Evolutionary conservation across 305 asterid genomes (phyloP), one percentile per base, ranked within the genome.

Genomic region (Caryopteris hybrid): DNA sequence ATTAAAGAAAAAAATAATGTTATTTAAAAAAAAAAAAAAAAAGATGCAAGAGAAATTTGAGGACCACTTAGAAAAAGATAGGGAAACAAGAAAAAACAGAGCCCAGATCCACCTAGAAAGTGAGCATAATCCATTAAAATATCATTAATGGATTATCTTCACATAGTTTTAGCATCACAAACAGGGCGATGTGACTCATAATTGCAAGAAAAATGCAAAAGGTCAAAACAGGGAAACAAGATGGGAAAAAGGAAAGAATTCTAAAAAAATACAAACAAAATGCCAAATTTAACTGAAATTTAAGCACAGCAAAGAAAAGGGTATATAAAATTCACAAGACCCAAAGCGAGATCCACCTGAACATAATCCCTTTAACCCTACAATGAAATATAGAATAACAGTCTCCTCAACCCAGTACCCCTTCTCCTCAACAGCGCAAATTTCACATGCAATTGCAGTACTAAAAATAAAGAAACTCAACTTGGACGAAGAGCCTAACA

Each of bases 81-180:
- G 0, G 25, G 25, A 14, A 16, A 48, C 27, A 61, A 45, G 5
- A 10, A 17, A 50, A 27, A 6, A 3, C 11, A 14, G 13, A 57
- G n/a, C 33, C 45, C 27, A 67, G 53, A 58, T 66, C 33, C 31
- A 21, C 8, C 22, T 0, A 16, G 17, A 63, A 8, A 11, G n/a
- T 0, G 6, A n/a, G 21, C 14, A 41, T 1, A 41, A 36, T 36
- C 41, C 41, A 36, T 8, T 8, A 36, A 36, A 36, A 36, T 25
- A 36, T 7, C 4, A 2, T 33, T 8, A 9, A 2, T 36, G 8
- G 10, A 36, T 8, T 2, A 86, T 74, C 64, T 68, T 70, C 51
- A 63, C 70, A 72, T 55, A 79, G 48, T 51, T 59, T 38, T 65
- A 47, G 76, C 72, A 67, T 59, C 83, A 68, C 61, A 39, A 41